These are phyloP conservation scores for Chaetomium globosum DNA, from an alignment of 2,329 filamentous ascomycete genomes.

Conservation along the genomic window DNA sequence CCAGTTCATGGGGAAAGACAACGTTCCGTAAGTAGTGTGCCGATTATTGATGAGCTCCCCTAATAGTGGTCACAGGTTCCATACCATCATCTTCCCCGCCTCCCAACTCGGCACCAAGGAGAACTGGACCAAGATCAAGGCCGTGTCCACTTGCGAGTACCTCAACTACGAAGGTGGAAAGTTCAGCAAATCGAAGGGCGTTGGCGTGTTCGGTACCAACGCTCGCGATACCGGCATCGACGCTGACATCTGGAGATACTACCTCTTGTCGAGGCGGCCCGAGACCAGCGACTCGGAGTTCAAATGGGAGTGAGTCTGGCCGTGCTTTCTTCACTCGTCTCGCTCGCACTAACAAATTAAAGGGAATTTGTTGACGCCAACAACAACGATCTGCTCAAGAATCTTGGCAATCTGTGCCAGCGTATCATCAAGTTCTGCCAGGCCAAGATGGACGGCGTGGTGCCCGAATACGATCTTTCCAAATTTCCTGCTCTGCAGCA, in stretches of 20 bases:
- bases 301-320: conserved; percentile 64
- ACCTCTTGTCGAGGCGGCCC: conserved; percentile 80
- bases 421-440: conserved; percentile 75
- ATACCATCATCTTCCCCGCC: conserved; percentile 88
- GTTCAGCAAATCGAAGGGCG: conserved; percentile 86
- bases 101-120: conserved; percentile 82
- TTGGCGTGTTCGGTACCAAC: conserved; percentile 90
- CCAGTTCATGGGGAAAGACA: conserved; percentile 95
- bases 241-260: conserved; percentile 90
- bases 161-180: conserved; percentile 87
- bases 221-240: conserved; percentile 83
- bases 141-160: conserved; percentile 87
- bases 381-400: conserved; percentile 84
- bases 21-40: conserved; percentile 52
- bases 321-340: neutral
- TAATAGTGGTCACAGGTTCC: conserved; percentile 62
- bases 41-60: neutral
- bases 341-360: conserved; percentile 3
- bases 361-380: conserved; percentile 57
- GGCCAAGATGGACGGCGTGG: conserved; percentile 70
- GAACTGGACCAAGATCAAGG: conserved; percentile 86
- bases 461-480: conserved; percentile 65
- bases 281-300: conserved; percentile 88
- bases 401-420: conserved; percentile 75
- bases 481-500: conserved; percentile 55